Base-by-base conservation (phyloP, 768 basidiomycete species). In the Macrolepiota albuminosa region DNA sequence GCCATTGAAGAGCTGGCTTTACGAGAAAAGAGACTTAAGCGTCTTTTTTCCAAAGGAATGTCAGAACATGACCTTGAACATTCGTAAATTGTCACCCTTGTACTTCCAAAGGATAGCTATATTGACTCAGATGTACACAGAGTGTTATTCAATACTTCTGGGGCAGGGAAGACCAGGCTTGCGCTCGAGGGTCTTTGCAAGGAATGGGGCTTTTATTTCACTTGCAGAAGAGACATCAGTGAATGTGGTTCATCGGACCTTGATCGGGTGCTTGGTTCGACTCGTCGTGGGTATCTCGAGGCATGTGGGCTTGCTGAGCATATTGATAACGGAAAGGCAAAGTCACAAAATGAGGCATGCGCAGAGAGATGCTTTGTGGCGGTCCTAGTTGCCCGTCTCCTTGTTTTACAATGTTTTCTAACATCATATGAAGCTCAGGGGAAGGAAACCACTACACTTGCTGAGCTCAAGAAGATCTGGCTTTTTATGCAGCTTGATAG, bases 171-270 rank as follows among this genome's bases (percentile, higher is more conserved):
- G 21, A 21, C 21, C 21, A 21, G 21, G 21, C 21, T 21, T 21
- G 21, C 21, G 21, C 21, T 21, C 21, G 21, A 21, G 21, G 21
- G 21, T 21, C 21, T 21, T 21, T 21, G 21, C 21, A 21, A 21
- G 21, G 21, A 21, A 21, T 21, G 21, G 21, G 21, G 21, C 21
- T 21, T 21, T 21, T 21, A 21, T 21, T 21, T 21, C 21, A 21
- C 21, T 21, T 21, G 21, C n/a, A 21, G 16, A 34, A 37, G 33
- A 8, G 5, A 21, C 5, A 16, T 47, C 10, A 48, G 46, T 48
- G 55, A 56, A 48, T 46, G 55, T 48, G 55, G 55, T n/a, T 56
- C 55, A 0, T 4, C 29, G 8, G 55, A 56, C 43, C 33, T 56
- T 6, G 9, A 56, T 1, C 10, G 8, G 7, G 55, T 47, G 9